A percentile compares a stretch with the other conserved stretches of the same genome.
These are phyloP conservation scores for Penicillium argentinense DNA, from an alignment of 495 filamentous ascomycete genomes.

Conservation along the genomic window DNA sequence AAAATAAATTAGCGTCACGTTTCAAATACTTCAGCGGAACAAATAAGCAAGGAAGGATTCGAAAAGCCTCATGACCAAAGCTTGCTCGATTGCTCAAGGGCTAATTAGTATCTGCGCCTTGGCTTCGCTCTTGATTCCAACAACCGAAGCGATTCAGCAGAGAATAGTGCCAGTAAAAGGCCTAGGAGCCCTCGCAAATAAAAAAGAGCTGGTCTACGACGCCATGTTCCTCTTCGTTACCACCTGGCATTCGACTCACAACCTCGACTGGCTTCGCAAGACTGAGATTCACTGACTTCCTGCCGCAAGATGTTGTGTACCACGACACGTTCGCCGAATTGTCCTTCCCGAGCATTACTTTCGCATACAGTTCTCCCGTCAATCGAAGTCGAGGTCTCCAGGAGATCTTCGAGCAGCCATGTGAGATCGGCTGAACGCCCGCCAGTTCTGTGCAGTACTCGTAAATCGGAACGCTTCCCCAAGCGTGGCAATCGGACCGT, in stretches of 20 bases:
- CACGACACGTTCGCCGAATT: constrained; percentile 34
- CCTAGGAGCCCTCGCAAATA: too few relatives aligned
- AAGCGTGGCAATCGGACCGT: constrained; percentile 43
- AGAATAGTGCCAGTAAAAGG: too few relatives aligned
- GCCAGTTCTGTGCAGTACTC: constrained; percentile 40
- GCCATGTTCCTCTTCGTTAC: constrained; percentile 18
- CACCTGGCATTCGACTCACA: constrained; percentile 19
- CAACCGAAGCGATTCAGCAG: too few relatives aligned
- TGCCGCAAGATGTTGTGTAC: constrained; percentile 3
- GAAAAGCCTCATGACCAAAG: too few relatives aligned
- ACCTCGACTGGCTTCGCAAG: constrained; percentile 29
- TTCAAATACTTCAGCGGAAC: too few relatives aligned
- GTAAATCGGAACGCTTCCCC: constrained; percentile 43
- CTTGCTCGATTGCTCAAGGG: too few relatives aligned
- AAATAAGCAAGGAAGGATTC: too few relatives aligned
- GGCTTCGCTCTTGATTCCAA: too few relatives aligned
- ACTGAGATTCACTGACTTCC: constrained; percentile 21
- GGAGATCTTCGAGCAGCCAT: constrained; percentile 25
- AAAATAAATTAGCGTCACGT: too few relatives aligned
- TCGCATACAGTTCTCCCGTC: constrained; percentile 21
- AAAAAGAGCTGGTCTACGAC: constrained; percentile 16
- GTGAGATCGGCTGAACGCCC: constrained; percentile 22
- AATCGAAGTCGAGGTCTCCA: constrained; percentile 35
- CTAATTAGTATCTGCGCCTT: too few relatives aligned
- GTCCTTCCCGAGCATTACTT: constrained; percentile 27